These are phyloP conservation scores for Filobasidium uniguttulatum DNA, from an alignment of 1,284 basidiomycete species.

Conservation along the genomic window DNA sequence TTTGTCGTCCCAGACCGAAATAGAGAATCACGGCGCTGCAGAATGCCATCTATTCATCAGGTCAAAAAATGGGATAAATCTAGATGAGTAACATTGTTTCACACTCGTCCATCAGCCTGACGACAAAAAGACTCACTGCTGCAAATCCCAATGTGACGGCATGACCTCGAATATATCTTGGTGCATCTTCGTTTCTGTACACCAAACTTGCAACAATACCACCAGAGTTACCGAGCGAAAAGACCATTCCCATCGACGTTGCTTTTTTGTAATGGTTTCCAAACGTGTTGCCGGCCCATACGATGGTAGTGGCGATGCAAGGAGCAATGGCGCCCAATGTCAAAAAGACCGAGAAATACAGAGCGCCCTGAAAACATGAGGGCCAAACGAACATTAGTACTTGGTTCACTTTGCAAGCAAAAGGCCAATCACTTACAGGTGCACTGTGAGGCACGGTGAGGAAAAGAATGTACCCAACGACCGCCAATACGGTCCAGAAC, in stretches of 20 bases:
- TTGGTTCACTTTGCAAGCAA: background rate
- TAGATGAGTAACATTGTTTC: background rate
- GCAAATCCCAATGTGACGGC: constrained; percentile 34
- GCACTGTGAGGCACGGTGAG: constrained; percentile 25
- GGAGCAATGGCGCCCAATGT: constrained; percentile 35
- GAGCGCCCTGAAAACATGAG: constrained; percentile 21
- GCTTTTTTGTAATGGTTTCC: constrained; percentile 27
- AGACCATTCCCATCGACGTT: constrained; percentile 39
- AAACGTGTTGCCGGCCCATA: constrained; percentile 38
- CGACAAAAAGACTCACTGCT: constrained; percentile 19
- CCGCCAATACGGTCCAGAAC: constrained; percentile 34
- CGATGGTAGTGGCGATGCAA: constrained; percentile 38
- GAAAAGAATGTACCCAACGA: constrained; percentile 39
- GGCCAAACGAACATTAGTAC: background rate
- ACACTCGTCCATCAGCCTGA: too few species aligned
- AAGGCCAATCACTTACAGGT: constrained; percentile 14
- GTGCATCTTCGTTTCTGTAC: constrained; percentile 11
- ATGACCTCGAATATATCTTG: constrained; percentile 31
- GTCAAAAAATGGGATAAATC: background rate
- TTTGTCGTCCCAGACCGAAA: constrained; percentile 30
- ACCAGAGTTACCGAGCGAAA: constrained; percentile 39
- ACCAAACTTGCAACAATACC: constrained; percentile 38
- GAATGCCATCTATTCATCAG: constrained; percentile 18
- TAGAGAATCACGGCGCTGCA: constrained; percentile 28
- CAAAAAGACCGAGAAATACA: constrained; percentile 40